Percentiles rank a stretch among this genome's conserved stretches.
Conservation (phyloP, 2,329 filamentous ascomycete genomes). For the Lasiodiplodia hormozganensis region DNA sequence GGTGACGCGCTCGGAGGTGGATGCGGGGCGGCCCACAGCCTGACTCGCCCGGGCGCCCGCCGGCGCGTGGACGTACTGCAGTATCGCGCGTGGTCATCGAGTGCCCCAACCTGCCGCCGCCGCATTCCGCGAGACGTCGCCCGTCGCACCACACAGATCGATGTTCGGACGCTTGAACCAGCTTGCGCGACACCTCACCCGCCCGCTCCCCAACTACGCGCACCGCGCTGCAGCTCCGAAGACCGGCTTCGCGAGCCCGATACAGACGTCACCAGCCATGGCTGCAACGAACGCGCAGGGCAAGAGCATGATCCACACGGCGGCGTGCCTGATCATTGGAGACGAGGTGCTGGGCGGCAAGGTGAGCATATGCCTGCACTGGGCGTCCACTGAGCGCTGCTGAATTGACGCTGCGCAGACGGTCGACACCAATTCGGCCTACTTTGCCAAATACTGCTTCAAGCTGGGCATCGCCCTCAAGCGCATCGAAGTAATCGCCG, state of each 20-base stretch:
- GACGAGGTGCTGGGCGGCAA: conserved; percentile 96
- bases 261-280: conserved; percentile 51
- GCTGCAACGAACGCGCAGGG: conserved; percentile 57
- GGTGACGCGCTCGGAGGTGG: conserved; percentile 2
- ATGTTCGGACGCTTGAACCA: conserved; percentile 84
- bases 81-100: conserved; percentile 16
- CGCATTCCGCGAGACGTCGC: conserved; percentile 1
- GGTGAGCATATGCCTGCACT: conserved; percentile 50
- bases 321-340: conserved; percentile 93
- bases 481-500: conserved; percentile 89
- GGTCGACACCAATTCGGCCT: conserved; percentile 70
- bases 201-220: conserved; percentile 65
- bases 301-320: conserved; percentile 79
- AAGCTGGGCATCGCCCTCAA: conserved; percentile 73
- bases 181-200: conserved; percentile 73
- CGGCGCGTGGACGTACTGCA: not conserved
- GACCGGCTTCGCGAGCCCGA: conserved; percentile 48
- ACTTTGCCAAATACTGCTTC: conserved; percentile 71
- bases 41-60: not conserved
- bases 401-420: conserved; percentile 53
- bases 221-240: conserved; percentile 53
- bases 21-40: conserved; percentile 21
- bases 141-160: not conserved
- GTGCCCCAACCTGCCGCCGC: not conserved
- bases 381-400: conserved; percentile 12